Evolutionary conservation across 768 basidiomycete genomes (phyloP).

Genomic region (Mycena olivaceomarginata): DNA sequence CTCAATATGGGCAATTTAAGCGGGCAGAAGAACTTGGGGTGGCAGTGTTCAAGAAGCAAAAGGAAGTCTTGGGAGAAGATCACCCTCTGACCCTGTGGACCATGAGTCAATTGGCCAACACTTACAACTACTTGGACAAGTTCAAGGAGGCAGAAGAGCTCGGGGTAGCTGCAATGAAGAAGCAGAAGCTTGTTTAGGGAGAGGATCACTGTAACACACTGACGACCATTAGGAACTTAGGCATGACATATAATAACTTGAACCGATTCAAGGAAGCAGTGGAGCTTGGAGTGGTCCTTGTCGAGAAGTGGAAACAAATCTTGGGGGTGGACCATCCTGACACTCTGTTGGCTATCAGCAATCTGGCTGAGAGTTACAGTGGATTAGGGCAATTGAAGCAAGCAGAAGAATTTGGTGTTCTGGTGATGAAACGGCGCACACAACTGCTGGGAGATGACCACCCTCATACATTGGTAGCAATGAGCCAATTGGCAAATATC

Average conservation of each 20-base stretch:
- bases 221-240: not conserved
- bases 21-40: not conserved
- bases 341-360: not conserved
- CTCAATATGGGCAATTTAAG: not conserved
- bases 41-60: not conserved
- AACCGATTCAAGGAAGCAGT: not conserved
- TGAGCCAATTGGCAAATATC: not conserved
- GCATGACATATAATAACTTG: not conserved
- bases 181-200: not conserved
- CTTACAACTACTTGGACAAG: conserved; percentile 4
- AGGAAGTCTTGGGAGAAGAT: conserved; percentile 1
- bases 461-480: not conserved
- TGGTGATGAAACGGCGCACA: not conserved
- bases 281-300: not conserved
- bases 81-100: not conserved
- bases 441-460: not conserved
- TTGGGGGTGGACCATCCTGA: not conserved
- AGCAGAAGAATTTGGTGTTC: conserved; percentile 1
- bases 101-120: not conserved
- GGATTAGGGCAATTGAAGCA: not conserved
- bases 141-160: conserved; percentile 2
- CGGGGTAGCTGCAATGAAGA: not conserved
- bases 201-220: not conserved
- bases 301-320: not conserved
- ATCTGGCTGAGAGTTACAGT: not conserved